Evolutionary conservation across 495 filamentous ascomycete genomes (phyloP).

Genomic region (Hypomontagnella submonticulosa): DNA sequence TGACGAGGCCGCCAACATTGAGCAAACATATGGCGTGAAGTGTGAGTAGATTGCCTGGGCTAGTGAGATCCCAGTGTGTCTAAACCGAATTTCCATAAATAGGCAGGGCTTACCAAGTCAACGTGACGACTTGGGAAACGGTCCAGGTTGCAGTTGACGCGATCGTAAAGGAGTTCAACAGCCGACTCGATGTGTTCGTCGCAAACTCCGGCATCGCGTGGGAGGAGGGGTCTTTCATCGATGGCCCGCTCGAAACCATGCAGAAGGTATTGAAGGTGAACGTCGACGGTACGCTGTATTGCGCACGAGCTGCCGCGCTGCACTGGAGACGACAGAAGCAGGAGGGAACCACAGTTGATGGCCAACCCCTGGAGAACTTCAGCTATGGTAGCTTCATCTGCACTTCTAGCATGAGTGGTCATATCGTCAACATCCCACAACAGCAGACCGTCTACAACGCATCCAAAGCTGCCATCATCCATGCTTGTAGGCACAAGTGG

Average conservation of each 20-base stretch:
- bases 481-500: conserved; percentile 70
- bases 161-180: conserved; percentile 75
- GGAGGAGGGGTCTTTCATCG: conserved; percentile 74
- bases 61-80: not conserved
- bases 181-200: conserved; percentile 80
- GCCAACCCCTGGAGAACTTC: conserved; percentile 73
- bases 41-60: conserved; percentile 58
- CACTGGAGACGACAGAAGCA: conserved; percentile 71
- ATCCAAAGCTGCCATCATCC: conserved; percentile 85
- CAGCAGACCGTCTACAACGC: conserved; percentile 88
- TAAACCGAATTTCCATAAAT: conserved; percentile 26
- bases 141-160: conserved; percentile 68
- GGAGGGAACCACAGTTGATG: conserved; percentile 72
- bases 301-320: conserved; percentile 77
- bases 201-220: conserved; percentile 83
- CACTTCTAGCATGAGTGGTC: conserved; percentile 83
- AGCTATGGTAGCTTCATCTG: conserved; percentile 78
- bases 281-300: conserved; percentile 84
- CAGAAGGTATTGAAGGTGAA: conserved; percentile 76
- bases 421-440: conserved; percentile 90
- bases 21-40: conserved; percentile 80
- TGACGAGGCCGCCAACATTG: conserved; percentile 77
- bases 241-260: conserved; percentile 73
- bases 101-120: conserved; percentile 82
- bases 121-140: conserved; percentile 68